A percentile compares a stretch with the other conserved stretches of the same genome.
Evolutionary conservation across 108 stramenopile species (phyloP).

Genomic region (Nitzschia putrida): DNA sequence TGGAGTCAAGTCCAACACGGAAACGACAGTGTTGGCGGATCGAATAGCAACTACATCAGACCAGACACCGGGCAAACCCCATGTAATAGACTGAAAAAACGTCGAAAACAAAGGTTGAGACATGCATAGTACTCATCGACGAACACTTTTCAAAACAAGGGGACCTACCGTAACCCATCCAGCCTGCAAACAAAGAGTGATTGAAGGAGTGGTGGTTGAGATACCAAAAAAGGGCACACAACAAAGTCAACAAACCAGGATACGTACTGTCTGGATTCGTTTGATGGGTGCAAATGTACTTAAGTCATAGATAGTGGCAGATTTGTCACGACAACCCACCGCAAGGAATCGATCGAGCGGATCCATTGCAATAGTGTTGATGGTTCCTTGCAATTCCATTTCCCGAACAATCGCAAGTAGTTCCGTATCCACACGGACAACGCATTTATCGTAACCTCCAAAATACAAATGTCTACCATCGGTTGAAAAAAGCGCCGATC

Average conservation of each 20-base stretch:
- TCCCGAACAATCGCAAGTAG: conserved; percentile 30
- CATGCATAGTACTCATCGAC: no score
- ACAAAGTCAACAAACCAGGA: neutral
- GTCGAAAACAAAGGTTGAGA: neutral
- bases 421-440: conserved; percentile 19
- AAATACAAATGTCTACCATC: conserved; percentile 20
- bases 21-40: conserved; percentile 14
- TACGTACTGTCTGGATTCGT: conserved; percentile 15
- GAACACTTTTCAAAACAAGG: neutral
- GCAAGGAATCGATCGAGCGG: conserved; percentile 30
- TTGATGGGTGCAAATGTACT: conserved; percentile 37
- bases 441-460: conserved; percentile 43
- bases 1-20: conserved; percentile 27
- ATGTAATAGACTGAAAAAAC: conserved; percentile 13
- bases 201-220: neutral
- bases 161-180: conserved; percentile 37
- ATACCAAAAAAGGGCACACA: neutral
- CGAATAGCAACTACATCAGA: conserved; percentile 31
- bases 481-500: conserved; percentile 13
- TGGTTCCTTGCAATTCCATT: conserved; percentile 33
- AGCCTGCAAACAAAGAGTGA: neutral
- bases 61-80: conserved; percentile 17
- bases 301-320: conserved; percentile 32
- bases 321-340: conserved; percentile 36
- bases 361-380: conserved; percentile 33